phyloP scores from a whole-genome alignment of 2,329 filamentous ascomycete species.

The Apiospora marii region DNA sequence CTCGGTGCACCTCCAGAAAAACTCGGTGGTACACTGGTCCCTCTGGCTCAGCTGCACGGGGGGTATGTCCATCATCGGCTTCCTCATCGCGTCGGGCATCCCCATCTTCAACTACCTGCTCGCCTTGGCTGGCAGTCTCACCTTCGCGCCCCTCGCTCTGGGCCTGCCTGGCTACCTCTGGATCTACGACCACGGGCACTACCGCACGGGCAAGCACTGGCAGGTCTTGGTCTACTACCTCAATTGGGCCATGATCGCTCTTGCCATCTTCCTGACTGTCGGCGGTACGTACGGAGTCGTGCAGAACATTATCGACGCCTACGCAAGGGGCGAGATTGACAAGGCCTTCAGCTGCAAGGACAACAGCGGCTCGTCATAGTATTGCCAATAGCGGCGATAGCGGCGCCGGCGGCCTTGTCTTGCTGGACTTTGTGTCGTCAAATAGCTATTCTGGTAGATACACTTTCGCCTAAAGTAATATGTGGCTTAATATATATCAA shows the following conservation, averaged over 20 bases:
- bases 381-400: neutral
- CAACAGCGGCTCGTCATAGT: constrained; percentile 47
- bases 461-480: constrained; percentile 16
- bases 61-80: constrained; percentile 33
- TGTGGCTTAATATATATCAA: constrained; percentile 15
- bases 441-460: constrained; percentile 5
- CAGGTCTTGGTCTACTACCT: constrained; percentile 42
- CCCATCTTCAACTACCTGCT: constrained; percentile 44
- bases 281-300: constrained; percentile 56
- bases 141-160: constrained; percentile 46
- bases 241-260: constrained; percentile 44
- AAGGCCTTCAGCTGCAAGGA: constrained; percentile 58
- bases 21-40: constrained; percentile 40
- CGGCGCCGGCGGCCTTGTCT: neutral
- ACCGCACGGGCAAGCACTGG: constrained; percentile 39
- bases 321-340: constrained; percentile 54
- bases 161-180: constrained; percentile 46
- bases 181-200: constrained; percentile 46
- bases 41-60: constrained; percentile 41
- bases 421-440: neutral
- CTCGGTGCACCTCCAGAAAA: constrained; percentile 41
- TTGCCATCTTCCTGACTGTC: constrained; percentile 48
- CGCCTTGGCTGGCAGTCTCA: constrained; percentile 43
- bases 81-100: constrained; percentile 37
- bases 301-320: constrained; percentile 59